phyloP scores from a whole-genome alignment of 129 eudicot species.

The Artemisia annua region DNA sequence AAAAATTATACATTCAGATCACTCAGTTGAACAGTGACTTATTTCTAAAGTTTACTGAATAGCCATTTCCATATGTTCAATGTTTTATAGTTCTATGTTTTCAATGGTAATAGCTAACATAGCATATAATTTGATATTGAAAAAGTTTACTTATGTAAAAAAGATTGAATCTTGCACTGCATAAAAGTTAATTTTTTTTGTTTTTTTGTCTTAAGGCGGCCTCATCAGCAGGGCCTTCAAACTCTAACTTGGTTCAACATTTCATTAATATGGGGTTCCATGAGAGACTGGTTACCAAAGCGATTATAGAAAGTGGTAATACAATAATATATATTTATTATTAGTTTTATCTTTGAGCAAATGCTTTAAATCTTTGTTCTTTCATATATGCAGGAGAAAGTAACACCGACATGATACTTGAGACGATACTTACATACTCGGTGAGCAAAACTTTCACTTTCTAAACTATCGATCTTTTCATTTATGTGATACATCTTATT shows the following conservation, averaged over 20 bases:
- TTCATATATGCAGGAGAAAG: conserved; percentile 56
- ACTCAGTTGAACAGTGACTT: too few species aligned
- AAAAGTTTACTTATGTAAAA: too few species aligned
- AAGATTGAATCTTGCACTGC: neutral
- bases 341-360: neutral
- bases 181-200: conserved; percentile 3
- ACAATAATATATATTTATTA: conserved; percentile 7
- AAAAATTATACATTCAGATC: too few species aligned
- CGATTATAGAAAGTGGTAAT: conserved; percentile 73
- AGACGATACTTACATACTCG: conserved; percentile 51
- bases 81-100: too few species aligned
- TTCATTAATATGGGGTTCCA: conserved; percentile 69
- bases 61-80: too few species aligned
- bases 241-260: conserved; percentile 43
- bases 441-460: too few species aligned
- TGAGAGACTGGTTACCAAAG: conserved; percentile 53
- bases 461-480: too few species aligned
- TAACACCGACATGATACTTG: conserved; percentile 49
- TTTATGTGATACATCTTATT: neutral
- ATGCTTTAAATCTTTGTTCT: conserved; percentile 17
- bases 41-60: too few species aligned
- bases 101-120: too few species aligned
- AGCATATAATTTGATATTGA: too few species aligned
- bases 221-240: conserved; percentile 60
- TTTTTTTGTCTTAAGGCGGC: conserved; percentile 50